Base-by-base conservation (phyloP, 2,329 filamentous ascomycete species). In the Cordyceps pruinosa region DNA sequence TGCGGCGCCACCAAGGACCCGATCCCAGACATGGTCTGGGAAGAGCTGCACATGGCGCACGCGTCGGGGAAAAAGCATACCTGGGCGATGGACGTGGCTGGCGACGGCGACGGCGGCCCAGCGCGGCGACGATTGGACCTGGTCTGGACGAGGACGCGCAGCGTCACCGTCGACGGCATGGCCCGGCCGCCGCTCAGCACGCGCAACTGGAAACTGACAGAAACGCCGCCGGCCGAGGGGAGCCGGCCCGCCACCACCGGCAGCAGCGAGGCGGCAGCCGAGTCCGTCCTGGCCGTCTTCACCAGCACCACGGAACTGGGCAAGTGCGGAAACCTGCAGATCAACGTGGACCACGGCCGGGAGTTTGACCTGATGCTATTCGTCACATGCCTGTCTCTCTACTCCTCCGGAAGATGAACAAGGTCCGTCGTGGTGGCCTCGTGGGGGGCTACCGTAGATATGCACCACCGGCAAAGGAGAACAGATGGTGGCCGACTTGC, bases 141-240 rank as follows among this genome's bases (percentile, higher is more conserved):
- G 8, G 41, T 59, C 4, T 61, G 59, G 59, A 61, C 59, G 50
- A 42, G 55, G n/a, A 61, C 59, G 2, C 55, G 50, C 25, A 55
- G 42, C 23, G 54, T 58, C n/a, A 53, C 46, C 21, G 59, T 59
- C 13, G 57, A 61, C 17, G 59, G 59, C 30, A 61, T 61, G 59
- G 41, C 45, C 2, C 39, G 56, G 8, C 41, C 50, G 32, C 23
- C 39, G 21, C 41, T 57, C 28, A 61, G 54, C 28, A 49, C 51
- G 32, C 58, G 58, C 10, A 61, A 61, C 49, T 61, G 58, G 58
- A 61, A 61, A 47, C 58, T 61, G 12, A 48, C 42, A 6, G 44
- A 56, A 9, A 5, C 5, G 17, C 5, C 6, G 13, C 17, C 25
- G 9, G 4, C 44, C 5, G 35, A 25, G 10, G 44, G n/a, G 2